Evolutionary conservation across 345 rosid species (phyloP).

Genomic region (Lepidium aucheri): DNA sequence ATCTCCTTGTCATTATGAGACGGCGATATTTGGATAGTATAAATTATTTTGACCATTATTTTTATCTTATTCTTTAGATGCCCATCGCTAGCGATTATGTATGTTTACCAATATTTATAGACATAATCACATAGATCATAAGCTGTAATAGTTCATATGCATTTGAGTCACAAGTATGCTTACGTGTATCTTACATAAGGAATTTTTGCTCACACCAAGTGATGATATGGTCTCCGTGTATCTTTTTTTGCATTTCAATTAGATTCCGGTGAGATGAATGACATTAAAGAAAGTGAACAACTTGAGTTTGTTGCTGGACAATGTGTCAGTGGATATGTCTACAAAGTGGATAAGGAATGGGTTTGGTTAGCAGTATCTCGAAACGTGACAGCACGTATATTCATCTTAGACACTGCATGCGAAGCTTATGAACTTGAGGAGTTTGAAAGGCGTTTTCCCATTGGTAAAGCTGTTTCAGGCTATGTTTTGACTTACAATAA

Average conservation of each 20-base stretch:
- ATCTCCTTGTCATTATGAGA: not conserved
- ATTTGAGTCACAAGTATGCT: constrained; percentile 7
- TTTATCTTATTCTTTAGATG: not conserved
- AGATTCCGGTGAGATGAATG: constrained; percentile 39
- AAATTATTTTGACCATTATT: not conserved
- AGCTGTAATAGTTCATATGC: not conserved
- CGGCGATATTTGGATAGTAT: not conserved
- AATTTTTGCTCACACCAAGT: not conserved
- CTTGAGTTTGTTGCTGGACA: constrained; percentile 51
- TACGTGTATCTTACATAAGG: not conserved
- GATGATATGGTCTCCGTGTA: not conserved
- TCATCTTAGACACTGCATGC: constrained; percentile 66
- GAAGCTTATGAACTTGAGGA: constrained; percentile 68
- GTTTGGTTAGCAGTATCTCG: constrained; percentile 73
- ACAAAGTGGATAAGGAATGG: constrained; percentile 88
- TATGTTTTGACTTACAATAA: constrained; percentile 51
- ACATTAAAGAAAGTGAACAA: constrained; percentile 28
- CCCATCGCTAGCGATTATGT: not conserved
- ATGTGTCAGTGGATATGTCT: constrained; percentile 59
- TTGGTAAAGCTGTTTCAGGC: constrained; percentile 65
- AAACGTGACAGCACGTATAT: constrained; percentile 56
- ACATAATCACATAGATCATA: not conserved
- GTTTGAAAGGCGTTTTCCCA: constrained; percentile 48
- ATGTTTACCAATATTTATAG: not conserved
- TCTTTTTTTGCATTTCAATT: constrained; percentile 12